Evolutionary conservation across 1,139 yeast genomes (phyloP), one percentile per base, ranked within the genome.

Genomic region (Entelexis sorbosivorans): DNA sequence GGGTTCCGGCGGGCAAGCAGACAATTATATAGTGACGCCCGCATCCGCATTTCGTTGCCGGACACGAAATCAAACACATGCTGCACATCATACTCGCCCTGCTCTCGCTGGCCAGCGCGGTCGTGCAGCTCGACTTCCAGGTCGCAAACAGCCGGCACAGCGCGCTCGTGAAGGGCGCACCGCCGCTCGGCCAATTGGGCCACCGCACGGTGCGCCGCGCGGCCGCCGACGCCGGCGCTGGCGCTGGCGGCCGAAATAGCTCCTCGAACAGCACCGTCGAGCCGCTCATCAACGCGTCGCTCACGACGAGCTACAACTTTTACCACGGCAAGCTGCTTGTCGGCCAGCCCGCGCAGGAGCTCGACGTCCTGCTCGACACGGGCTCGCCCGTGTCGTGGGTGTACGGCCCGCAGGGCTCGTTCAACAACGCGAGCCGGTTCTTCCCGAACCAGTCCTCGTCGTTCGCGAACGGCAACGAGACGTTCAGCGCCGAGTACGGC

Each of bases 321-420:
- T 89, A 89, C 69, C 88, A 75, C 67, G 82, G 96, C 47, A 95
- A 87, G 63, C 81, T 91, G 60, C 73, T 78, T 53, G 63, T 91
- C 54, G 98, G 98, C 62, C 82, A 95, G 42, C 98, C 98, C 7
- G 84, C 83, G 45, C 98, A 91, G 71, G 66, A 77, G 17, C 86
- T 91, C 69, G 89, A 88, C 71, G 69, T 69, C n/a, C 60, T 68
- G 39, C 75, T 91, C 63, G 97, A 91, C 69, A 91, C 97, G 29
- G 98, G 98, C 46, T 63, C 58, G 24, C 70, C 74, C 5, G 71
- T 69, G 53, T 58, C 72, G 51, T 72, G 75, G 75, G 66, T 71
- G 6, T 65, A 59, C 52, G 68, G 67, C 20, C 66, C 67, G 31
- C 53, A 65, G 16, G 59, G 59, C 22, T 47, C 63, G 7, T 63